Evolutionary conservation across 2,329 filamentous ascomycete species (phyloP).

Genomic region (Fusarium chuoi): DNA sequence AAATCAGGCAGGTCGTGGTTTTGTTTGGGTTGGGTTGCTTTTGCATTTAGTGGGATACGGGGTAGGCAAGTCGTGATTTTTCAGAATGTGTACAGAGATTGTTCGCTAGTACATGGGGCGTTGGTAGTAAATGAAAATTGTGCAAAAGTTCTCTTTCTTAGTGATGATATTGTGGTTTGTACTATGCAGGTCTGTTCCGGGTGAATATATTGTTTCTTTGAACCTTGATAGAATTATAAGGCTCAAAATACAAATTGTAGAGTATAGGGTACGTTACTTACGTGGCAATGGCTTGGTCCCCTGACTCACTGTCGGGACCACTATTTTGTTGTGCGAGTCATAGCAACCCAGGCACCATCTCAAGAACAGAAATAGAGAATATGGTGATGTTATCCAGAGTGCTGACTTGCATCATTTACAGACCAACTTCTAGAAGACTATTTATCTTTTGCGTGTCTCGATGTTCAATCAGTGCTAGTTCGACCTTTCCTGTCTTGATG

Average conservation of each 20-base stretch:
- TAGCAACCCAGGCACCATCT: accelerated
- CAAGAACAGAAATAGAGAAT: accelerated
- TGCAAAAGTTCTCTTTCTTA: accelerated
- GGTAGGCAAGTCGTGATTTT: accelerated
- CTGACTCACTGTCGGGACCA: accelerated
- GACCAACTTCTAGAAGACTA: not conserved
- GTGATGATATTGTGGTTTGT: not conserved
- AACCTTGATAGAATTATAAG: not conserved
- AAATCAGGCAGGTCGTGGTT: not conserved
- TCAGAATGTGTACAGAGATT: accelerated
- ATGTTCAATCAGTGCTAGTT: not conserved
- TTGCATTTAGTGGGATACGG: not conserved
- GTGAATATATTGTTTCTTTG: accelerated
- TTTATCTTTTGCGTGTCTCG: accelerated
- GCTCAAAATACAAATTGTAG: too few species aligned
- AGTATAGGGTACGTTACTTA: not conserved
- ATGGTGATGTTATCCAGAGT: too few species aligned
- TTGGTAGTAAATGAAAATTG: not conserved
- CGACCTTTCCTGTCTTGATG: not conserved
- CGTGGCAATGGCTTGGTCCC: accelerated
- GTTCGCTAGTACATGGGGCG: accelerated
- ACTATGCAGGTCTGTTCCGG: accelerated
- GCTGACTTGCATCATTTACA: accelerated
- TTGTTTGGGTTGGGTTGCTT: accelerated
- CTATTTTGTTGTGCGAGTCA: accelerated